A percentile compares a stretch with the other conserved stretches of the same genome.
Evolutionary conservation across 2,329 filamentous ascomycete species (phyloP).

Genomic region (Aspergillaceae sp.): DNA sequence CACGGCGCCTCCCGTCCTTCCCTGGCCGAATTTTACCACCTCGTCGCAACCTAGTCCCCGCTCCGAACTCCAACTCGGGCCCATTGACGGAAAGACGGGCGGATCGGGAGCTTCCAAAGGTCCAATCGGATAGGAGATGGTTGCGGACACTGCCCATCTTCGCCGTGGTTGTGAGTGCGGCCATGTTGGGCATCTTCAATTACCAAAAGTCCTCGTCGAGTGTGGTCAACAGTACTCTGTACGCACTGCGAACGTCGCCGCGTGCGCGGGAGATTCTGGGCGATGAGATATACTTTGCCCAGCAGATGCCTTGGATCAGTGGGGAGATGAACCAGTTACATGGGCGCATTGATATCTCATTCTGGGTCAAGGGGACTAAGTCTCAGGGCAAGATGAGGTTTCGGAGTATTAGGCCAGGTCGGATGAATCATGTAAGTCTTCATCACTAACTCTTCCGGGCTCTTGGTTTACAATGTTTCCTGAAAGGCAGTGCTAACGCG

Average conservation of each 20-base stretch:
- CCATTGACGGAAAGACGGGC: slow-evolving; percentile 45
- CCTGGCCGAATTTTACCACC: slow-evolving; percentile 8
- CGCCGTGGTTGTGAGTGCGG: slow-evolving; percentile 58
- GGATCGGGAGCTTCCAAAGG: slow-evolving; percentile 44
- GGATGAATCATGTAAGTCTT: slow-evolving; percentile 49
- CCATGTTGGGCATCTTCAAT: slow-evolving; percentile 89
- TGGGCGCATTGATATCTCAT: slow-evolving; percentile 78
- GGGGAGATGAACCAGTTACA: slow-evolving; percentile 90
- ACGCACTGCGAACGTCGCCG: slow-evolving; percentile 75
- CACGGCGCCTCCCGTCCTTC: slow-evolving; percentile 7
- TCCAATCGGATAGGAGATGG: slow-evolving; percentile 51
- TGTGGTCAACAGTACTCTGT: slow-evolving; percentile 79
- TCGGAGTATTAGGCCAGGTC: slow-evolving; percentile 60
- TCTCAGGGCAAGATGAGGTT: slow-evolving; percentile 69
- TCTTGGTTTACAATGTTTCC: not conserved
- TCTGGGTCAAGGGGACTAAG: slow-evolving; percentile 74
- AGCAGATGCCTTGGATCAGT: slow-evolving; percentile 72
- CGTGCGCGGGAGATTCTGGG: slow-evolving; percentile 69
- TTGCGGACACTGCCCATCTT: slow-evolving; percentile 72
- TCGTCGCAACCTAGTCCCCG: slow-evolving; percentile 41
- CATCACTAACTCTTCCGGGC: not conserved
- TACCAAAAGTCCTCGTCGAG: slow-evolving; percentile 92
- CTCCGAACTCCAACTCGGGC: slow-evolving; percentile 43
- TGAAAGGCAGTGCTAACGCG: slow-evolving; percentile 1
- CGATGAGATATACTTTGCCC: slow-evolving; percentile 74